Percentiles rank a stretch among this genome's conserved stretches.
Conservation (phyloP, 495 filamentous ascomycete species). For the Xylaria curta region DNA sequence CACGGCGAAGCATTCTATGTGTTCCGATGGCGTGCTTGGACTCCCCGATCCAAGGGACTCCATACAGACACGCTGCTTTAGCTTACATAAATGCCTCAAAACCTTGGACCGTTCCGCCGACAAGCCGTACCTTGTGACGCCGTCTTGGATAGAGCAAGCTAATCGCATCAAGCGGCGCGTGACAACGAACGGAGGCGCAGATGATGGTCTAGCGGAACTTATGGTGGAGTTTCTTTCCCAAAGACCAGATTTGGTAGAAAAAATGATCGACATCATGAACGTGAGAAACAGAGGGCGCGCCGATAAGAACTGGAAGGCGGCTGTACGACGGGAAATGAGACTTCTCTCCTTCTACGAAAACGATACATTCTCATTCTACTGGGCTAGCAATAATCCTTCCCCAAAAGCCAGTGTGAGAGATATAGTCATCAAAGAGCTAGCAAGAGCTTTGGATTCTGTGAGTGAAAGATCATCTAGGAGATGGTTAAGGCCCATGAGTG, state of each 20-base stretch:
- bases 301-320: no score
- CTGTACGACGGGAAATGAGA: not conserved
- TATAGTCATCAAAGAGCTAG: not conserved
- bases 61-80: not conserved
- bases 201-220: not conserved
- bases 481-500: not conserved
- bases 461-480: not conserved
- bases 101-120: no score
- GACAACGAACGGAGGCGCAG: not conserved
- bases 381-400: no score
- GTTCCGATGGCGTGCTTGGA: not conserved
- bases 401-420: no score
- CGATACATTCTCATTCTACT: not conserved
- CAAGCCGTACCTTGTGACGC: not conserved
- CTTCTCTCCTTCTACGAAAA: not conserved
- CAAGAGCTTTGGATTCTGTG: not conserved
- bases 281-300: no score
- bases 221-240: not conserved
- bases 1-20: not conserved
- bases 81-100: not conserved
- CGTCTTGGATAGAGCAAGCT: not conserved
- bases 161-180: not conserved
- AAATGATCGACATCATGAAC: no score
- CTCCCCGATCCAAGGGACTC: not conserved
- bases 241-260: not conserved